A percentile compares a stretch with the other conserved stretches of the same genome.
These are phyloP conservation scores for Mucor mucedo DNA, from an alignment of 371 early-diverging fungal genomes.

Conservation along the genomic window DNA sequence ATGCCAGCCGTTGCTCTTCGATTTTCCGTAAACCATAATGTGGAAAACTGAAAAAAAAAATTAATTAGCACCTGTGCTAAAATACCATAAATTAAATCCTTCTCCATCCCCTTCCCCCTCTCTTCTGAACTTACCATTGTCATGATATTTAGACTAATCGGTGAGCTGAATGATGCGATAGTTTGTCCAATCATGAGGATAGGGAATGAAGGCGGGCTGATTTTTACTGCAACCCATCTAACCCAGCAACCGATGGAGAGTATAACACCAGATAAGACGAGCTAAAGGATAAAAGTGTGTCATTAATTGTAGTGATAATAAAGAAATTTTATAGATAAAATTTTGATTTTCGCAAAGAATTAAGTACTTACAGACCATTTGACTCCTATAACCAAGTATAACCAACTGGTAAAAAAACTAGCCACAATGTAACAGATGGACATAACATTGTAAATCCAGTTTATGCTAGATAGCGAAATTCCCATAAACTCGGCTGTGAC, in stretches of 20 bases:
- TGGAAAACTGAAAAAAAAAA: slow-evolving; percentile 40
- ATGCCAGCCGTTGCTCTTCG: slow-evolving; percentile 63
- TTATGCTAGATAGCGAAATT: slow-evolving; percentile 37
- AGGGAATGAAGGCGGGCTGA: slow-evolving; percentile 46
- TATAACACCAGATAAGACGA: slow-evolving; percentile 53
- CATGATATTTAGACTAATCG: slow-evolving; percentile 65
- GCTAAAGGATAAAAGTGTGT: slow-evolving; percentile 20
- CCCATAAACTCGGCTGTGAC: slow-evolving; percentile 42
- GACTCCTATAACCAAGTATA: slow-evolving; percentile 53
- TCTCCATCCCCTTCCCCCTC: too few species aligned
- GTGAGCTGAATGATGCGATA: slow-evolving; percentile 62
- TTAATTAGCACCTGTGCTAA: slow-evolving; percentile 12
- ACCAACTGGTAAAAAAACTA: slow-evolving; percentile 54
- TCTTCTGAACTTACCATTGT: slow-evolving; percentile 41
- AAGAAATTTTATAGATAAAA: not conserved
- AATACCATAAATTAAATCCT: not conserved
- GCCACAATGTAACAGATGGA: slow-evolving; percentile 55
- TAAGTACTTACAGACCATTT: slow-evolving; percentile 45
- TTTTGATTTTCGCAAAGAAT: not conserved
- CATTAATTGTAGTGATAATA: not conserved
- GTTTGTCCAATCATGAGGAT: slow-evolving; percentile 65
- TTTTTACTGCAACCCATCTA: slow-evolving; percentile 57
- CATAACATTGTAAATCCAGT: slow-evolving; percentile 53
- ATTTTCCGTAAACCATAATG: slow-evolving; percentile 64
- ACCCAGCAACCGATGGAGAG: slow-evolving; percentile 64